Percentiles rank a stretch among this genome's conserved stretches.
These are phyloP conservation scores for Vitis cinerea DNA, from an alignment of 164 flowering plant genomes.

Conservation along the genomic window DNA sequence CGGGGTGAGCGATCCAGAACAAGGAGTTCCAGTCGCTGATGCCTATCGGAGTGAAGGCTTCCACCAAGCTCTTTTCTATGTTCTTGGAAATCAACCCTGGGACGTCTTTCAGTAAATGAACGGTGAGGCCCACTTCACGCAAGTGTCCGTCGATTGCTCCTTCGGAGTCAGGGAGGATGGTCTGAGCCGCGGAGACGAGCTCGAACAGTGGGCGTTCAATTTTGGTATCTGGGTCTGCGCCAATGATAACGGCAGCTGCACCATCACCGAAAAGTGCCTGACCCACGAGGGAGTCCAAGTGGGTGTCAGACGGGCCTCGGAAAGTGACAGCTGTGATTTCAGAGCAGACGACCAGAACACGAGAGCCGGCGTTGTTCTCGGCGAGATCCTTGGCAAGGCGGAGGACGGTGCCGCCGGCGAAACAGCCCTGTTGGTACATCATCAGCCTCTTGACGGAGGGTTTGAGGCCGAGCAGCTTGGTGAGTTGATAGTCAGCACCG, in stretches of 20 bases:
- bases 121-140: slow-evolving; percentile 27
- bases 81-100: slow-evolving; percentile 27
- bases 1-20: slow-evolving; percentile 33
- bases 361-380: slow-evolving; percentile 29
- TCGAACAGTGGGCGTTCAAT: slow-evolving; percentile 27
- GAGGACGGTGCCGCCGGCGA: slow-evolving; percentile 5
- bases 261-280: slow-evolving; percentile 30
- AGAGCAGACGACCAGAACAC: slow-evolving; percentile 34
- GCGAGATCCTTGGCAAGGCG: slow-evolving; percentile 30
- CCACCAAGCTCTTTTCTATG: slow-evolving; percentile 23
- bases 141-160: slow-evolving; percentile 31
- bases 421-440: slow-evolving; percentile 26
- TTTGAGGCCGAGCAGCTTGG: slow-evolving; percentile 33
- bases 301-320: slow-evolving; percentile 32
- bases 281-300: slow-evolving; percentile 29
- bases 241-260: slow-evolving; percentile 27
- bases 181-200: slow-evolving; percentile 25
- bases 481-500: slow-evolving; percentile 32
- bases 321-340: slow-evolving; percentile 31
- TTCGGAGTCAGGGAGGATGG: slow-evolving; percentile 29
- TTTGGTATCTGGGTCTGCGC: slow-evolving; percentile 25
- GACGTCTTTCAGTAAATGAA: slow-evolving; percentile 25
- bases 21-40: slow-evolving; percentile 35
- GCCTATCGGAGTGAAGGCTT: slow-evolving; percentile 26
- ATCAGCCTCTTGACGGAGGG: slow-evolving; percentile 30